Evolutionary conservation across 257 asterid genomes (phyloP).

Genomic region (Primulina tabacum): DNA sequence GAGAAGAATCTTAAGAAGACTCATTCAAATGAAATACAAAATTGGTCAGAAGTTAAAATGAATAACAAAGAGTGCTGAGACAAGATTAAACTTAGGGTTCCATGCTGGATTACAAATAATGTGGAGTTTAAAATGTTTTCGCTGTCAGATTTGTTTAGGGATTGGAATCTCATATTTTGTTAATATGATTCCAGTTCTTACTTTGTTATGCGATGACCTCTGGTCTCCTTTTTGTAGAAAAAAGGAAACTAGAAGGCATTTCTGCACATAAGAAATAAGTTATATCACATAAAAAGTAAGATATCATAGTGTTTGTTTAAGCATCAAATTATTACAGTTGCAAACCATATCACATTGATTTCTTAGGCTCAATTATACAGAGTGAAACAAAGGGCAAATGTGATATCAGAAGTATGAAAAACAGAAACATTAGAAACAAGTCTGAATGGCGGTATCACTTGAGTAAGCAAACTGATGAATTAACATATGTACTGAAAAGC

Average conservation of each 20-base stretch:
- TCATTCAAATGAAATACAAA: conserved; percentile 46
- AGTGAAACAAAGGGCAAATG: conserved; percentile 20
- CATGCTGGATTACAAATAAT: too few species aligned
- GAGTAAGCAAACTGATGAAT: conserved; percentile 13
- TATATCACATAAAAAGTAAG: conserved; percentile 16
- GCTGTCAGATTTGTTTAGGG: too few species aligned
- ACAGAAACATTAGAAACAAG: conserved; percentile 13
- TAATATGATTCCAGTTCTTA: too few species aligned
- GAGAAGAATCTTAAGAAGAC: conserved; percentile 60
- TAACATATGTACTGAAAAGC: conserved; percentile 16
- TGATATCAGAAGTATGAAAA: conserved; percentile 10
- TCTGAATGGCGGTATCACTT: conserved; percentile 18
- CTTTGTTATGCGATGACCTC: too few species aligned
- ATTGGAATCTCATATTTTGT: too few species aligned
- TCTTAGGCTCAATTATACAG: conserved; percentile 18
- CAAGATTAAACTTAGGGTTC: too few species aligned
- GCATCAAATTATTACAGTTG: conserved; percentile 10
- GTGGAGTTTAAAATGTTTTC: too few species aligned
- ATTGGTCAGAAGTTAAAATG: conserved; percentile 29
- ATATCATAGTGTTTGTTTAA: conserved; percentile 5
- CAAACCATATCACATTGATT: not conserved
- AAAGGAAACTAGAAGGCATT: conserved; percentile 1
- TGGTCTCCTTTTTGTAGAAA: too few species aligned
- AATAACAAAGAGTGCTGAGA: conserved; percentile 7
- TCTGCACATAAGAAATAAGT: conserved; percentile 13